These are phyloP conservation scores for Agrocybe praecox DNA, from an alignment of 768 basidiomycete genomes.

Conservation along the genomic window DNA sequence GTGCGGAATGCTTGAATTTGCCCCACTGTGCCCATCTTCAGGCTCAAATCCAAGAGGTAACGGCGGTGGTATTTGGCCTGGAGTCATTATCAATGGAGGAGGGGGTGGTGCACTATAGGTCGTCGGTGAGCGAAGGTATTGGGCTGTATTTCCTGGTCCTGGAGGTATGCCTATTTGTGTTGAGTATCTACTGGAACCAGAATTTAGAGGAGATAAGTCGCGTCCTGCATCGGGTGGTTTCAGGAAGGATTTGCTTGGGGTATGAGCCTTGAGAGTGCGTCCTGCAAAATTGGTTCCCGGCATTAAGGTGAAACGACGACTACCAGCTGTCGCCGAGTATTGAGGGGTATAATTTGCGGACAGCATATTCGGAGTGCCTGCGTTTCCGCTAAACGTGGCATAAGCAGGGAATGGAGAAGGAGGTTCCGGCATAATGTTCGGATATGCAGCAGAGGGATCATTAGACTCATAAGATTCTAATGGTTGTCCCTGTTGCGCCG, in stretches of 20 bases:
- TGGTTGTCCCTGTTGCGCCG: conserved; percentile 35
- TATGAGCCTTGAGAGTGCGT: conserved; percentile 22
- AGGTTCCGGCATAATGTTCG: conserved; percentile 67
- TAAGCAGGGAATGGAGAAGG: conserved; percentile 75
- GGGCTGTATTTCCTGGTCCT: conserved; percentile 21
- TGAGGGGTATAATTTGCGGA: conserved; percentile 25
- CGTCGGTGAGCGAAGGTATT: conserved; percentile 51
- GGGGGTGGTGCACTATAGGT: conserved; percentile 52
- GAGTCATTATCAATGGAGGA: not conserved
- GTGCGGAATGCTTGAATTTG: conserved; percentile 10
- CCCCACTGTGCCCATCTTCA: conserved; percentile 11
- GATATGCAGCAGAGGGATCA: conserved; percentile 31
- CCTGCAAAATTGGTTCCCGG: conserved; percentile 26
- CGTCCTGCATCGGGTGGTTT: conserved; percentile 12
- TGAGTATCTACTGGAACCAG: conserved; percentile 22
- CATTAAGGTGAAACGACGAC: conserved; percentile 43
- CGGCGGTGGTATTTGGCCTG: conserved; percentile 21
- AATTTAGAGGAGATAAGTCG: conserved; percentile 24
- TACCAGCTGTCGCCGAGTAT: conserved; percentile 52
- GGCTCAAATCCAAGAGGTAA: conserved; percentile 17
- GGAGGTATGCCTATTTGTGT: conserved; percentile 37
- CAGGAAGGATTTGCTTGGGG: conserved; percentile 19
- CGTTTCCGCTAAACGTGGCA: conserved; percentile 24
- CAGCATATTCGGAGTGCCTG: conserved; percentile 18
- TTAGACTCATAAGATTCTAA: conserved; percentile 31